phyloP scores from a whole-genome alignment of 2,329 filamentous ascomycete genomes.

The Fusarium marasasianum region DNA sequence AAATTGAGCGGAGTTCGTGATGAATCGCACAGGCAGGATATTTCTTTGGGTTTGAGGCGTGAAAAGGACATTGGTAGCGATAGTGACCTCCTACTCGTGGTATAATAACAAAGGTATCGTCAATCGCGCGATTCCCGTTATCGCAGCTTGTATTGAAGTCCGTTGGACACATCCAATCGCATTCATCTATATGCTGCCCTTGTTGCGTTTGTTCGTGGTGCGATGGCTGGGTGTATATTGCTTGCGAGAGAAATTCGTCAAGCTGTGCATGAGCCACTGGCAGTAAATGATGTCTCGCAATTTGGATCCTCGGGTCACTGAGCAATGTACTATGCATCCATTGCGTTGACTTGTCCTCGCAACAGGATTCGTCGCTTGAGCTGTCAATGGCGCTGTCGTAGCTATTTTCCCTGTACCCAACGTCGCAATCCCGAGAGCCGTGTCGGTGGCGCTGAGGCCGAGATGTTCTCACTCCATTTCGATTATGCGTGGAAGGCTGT shows the following conservation, averaged over 20 bases:
- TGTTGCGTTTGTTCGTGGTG: not conserved
- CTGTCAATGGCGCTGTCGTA: not conserved
- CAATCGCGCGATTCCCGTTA: too few species aligned
- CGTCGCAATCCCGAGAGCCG: fast-evolving
- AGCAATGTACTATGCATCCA: fast-evolving
- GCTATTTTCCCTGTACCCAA: too few species aligned
- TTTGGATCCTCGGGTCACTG: fast-evolving
- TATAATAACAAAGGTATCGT: not conserved
- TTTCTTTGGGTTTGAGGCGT: not conserved
- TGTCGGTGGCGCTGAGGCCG: fast-evolving
- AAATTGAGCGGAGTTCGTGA: fast-evolving
- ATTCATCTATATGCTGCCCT: too few species aligned
- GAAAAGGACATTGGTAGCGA: not conserved
- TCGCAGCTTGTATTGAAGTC: too few species aligned
- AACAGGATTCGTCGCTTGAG: not conserved
- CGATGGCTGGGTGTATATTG: fast-evolving
- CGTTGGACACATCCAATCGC: not conserved
- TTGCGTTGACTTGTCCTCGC: fast-evolving
- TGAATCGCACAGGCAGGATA: fast-evolving
- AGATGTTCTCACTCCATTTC: fast-evolving
- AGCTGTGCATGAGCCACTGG: not conserved
- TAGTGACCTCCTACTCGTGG: fast-evolving
- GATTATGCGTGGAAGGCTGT: fast-evolving
- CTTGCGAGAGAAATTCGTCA: fast-evolving
- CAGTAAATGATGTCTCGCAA: not conserved